Evolutionary conservation across 768 basidiomycete genomes (phyloP), one percentile per base, ranked within the genome.

Genomic region (Serendipita sp.): DNA sequence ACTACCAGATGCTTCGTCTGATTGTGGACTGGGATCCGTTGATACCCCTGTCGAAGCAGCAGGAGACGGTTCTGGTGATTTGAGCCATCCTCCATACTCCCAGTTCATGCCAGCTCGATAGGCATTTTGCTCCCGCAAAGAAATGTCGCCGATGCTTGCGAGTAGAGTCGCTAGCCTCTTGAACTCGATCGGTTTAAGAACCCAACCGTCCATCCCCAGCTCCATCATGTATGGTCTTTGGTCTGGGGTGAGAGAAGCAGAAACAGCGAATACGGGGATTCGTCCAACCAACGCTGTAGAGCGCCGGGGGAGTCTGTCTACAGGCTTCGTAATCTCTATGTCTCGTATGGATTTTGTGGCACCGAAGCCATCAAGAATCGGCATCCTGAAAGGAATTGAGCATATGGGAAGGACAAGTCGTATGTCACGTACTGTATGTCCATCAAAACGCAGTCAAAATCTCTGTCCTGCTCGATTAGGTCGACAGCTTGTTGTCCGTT

Each of bases 151-250:
- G 14, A 88, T 76, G 0, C 86, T 88, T 11, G 74, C 71, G 22
- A 91, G 70, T 33, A 92, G 74, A 2, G 71, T 68, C 24, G 77
- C 71, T 11, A 90, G 76, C 14, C 88, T 76, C 65, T 81, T 79
- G 71, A 88, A 90, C 70, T 89, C 83, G 66, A 90, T 82, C 0
- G 88, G 90, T 71, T 90, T 90, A 65, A 90, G 73, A 17, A 89
- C 80, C 87, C 87, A 92, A 3, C 88, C 89, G 69, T 89, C 86
- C 70, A 89, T 79, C 42, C 87, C 82, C 50, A 76, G 71, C 13
- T 74, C 69, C 5, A 74, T 71, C 60, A 89, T 72, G 61, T 83
- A 78, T 0, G 76, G 71, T 2, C 81, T 76, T 67, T 86, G 82
- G 17, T 71, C 72, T 66, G 85, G 84, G 41, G 73, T 69, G 7